Evolutionary conservation across 257 asterid species (phyloP), one percentile per base, ranked within the genome.

Genomic region (Apocynum venetum): DNA sequence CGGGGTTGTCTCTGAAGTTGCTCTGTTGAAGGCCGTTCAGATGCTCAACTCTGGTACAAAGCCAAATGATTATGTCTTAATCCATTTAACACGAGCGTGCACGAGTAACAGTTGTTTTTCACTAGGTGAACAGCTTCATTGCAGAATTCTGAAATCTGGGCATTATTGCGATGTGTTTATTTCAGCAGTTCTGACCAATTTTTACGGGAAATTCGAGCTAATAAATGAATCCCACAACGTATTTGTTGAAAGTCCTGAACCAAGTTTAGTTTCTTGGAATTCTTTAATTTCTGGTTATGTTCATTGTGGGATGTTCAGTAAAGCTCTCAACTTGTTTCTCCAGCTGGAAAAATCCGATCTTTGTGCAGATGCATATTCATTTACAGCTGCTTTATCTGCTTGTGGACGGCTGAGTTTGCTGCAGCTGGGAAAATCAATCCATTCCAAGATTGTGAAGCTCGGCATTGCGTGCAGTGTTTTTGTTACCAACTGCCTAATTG

Each of bases 261-360:
- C 86, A 71, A 89, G 78, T 85, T 78, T 95, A 38, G 97, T 88
- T 82, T 87, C 96, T 78, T 92, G 98, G 97, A 92, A 92, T 83
- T 83, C 97, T 41, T 80, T 95, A 82, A 91, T 95, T 80, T 89
- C 98, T 47, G 97, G 97, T 60, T 83, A 84, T 80, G 93, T 87
- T 43, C 90, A 76, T 71, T 87, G 88, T 46, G 97, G 98, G 85
- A 78, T 83, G 83, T 90, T 83, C 48, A 64, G 79, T 15, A 85
- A 88, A 76, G 96, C 92, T 14, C 65, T 94, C 80, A 64, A 79
- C 44, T 68, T 89, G 85, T 94, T 88, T 63, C 65, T 70, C 69
- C 84, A 82, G 65, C 77, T 92, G 63, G 96, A 91, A 79, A 91
- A 53, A 6, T 91, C 96, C 15, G 77, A 84, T 71, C 73, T 80